Conservation (phyloP, 805 yeast species). For the Starmerella potacharoeniae region DNA sequence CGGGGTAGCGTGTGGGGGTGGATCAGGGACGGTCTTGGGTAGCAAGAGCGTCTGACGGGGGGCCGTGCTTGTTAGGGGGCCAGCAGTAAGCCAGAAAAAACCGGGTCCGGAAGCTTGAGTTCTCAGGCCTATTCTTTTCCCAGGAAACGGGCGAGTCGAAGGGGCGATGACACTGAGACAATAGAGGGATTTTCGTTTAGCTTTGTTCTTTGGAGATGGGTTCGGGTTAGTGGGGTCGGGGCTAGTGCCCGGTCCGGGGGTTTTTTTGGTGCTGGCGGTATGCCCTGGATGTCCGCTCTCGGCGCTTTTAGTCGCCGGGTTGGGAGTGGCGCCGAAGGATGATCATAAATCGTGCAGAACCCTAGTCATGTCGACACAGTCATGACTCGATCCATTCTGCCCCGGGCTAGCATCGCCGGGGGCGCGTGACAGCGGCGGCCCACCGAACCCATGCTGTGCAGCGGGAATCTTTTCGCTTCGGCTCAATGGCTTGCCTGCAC, state of each 20-base stretch:
- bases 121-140: not conserved
- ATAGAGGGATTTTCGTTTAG: conserved; percentile 1
- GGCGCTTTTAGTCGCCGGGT: not conserved
- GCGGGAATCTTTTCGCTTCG: too few species aligned
- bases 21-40: not conserved
- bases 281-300: not conserved
- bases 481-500: not conserved
- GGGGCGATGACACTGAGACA: not conserved
- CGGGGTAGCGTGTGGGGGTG: conserved; percentile 1
- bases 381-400: not conserved
- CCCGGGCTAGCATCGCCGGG: not conserved
- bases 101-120: not conserved
- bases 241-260: not conserved
- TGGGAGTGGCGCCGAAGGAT: not conserved
- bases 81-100: not conserved
- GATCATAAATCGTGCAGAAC: not conserved
- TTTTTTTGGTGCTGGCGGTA: not conserved
- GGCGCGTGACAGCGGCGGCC: not conserved
- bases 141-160: not conserved
- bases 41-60: not conserved
- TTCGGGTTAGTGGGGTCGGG: conserved; percentile 1
- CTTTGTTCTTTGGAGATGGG: not conserved
- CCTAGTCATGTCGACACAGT: not conserved
- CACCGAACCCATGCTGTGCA: not conserved
- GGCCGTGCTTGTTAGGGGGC: not conserved